These are phyloP conservation scores for Apiotrichum gamsii DNA, from an alignment of 1,284 basidiomycete genomes.

Conservation along the genomic window DNA sequence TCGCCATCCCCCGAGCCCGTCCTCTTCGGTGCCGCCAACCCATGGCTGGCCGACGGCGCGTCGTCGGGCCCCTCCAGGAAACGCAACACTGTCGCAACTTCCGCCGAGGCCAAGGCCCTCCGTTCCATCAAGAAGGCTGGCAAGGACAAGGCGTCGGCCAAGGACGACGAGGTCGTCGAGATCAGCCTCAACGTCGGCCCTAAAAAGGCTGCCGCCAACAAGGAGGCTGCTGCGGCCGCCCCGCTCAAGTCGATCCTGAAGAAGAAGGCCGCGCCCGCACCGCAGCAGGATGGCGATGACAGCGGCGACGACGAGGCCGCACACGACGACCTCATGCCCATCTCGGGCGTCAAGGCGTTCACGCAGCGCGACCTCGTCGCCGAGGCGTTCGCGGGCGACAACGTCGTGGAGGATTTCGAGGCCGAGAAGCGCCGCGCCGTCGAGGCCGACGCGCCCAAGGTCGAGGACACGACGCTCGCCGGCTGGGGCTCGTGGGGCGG, in stretches of 20 bases:
- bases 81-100: slow-evolving; percentile 64
- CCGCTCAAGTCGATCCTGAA: slow-evolving; percentile 9
- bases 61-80: slow-evolving; percentile 53
- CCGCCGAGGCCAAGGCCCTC: slow-evolving; percentile 58
- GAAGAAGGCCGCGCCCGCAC: slow-evolving; percentile 10
- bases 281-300: slow-evolving; percentile 2
- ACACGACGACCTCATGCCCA: slow-evolving; percentile 49
- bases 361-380: slow-evolving; percentile 76
- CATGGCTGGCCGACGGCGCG: slow-evolving; percentile 59
- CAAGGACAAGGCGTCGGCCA: slow-evolving; percentile 54
- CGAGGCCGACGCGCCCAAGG: slow-evolving; percentile 73
- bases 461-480: slow-evolving; percentile 82
- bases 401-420: slow-evolving; percentile 81
- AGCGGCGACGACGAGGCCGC: slow-evolving; percentile 39
- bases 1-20: slow-evolving; percentile 7
- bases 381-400: slow-evolving; percentile 91
- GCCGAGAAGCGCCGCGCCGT: slow-evolving; percentile 73
- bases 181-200: slow-evolving; percentile 54
- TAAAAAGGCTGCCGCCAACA: slow-evolving; percentile 15
- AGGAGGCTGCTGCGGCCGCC: slow-evolving; percentile 1
- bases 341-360: slow-evolving; percentile 36
- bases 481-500: slow-evolving; percentile 98
- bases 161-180: slow-evolving; percentile 70
- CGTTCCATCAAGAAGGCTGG: slow-evolving; percentile 62
- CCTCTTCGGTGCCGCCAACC: slow-evolving; percentile 51